A percentile compares a stretch with the other conserved stretches of the same genome.
phyloP scores from a whole-genome alignment of 148 eudicot genomes.

The Chenopodium berlandieri region DNA sequence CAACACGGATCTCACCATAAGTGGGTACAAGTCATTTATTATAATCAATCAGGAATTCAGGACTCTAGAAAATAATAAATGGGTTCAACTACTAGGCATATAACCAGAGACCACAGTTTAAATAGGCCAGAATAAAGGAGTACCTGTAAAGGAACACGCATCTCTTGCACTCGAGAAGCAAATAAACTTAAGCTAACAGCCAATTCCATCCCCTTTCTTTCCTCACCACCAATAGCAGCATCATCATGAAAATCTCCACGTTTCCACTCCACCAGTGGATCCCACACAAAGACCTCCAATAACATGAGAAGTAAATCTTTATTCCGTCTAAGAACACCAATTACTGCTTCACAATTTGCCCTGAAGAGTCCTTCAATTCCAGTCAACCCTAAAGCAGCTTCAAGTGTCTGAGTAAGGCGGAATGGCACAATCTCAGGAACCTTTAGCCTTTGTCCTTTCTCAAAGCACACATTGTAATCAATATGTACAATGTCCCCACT shows the following conservation, averaged over 20 bases:
- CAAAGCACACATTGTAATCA: conserved; percentile 98
- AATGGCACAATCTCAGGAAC: conserved; percentile 98
- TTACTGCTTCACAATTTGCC: conserved; percentile 91
- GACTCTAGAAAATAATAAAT: not conserved
- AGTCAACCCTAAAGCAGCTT: conserved; percentile 89
- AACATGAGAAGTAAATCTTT: conserved; percentile 88
- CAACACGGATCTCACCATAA: not conserved
- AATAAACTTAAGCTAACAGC: conserved; percentile 98
- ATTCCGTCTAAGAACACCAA: conserved; percentile 73
- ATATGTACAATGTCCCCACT: conserved; percentile 93
- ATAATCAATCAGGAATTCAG: not conserved
- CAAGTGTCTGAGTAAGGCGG: conserved; percentile 94
- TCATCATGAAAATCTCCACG: conserved; percentile 98
- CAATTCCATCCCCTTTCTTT: conserved; percentile 97
- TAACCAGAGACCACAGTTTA: conserved; percentile 12
- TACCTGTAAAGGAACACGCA: conserved; percentile 97
- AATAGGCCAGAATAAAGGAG: conserved; percentile 14
- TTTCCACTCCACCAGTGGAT: conserved; percentile 98
- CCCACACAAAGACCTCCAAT: conserved; percentile 95
- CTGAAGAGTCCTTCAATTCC: conserved; percentile 92
- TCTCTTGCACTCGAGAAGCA: conserved; percentile 99
- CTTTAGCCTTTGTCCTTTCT: conserved; percentile 90
- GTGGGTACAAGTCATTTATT: not conserved
- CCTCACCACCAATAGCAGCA: conserved; percentile 97
- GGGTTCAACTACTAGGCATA: not conserved